Evolutionary conservation across 257 asterid genomes (phyloP).

Genomic region (Capsicum rhomboideum): DNA sequence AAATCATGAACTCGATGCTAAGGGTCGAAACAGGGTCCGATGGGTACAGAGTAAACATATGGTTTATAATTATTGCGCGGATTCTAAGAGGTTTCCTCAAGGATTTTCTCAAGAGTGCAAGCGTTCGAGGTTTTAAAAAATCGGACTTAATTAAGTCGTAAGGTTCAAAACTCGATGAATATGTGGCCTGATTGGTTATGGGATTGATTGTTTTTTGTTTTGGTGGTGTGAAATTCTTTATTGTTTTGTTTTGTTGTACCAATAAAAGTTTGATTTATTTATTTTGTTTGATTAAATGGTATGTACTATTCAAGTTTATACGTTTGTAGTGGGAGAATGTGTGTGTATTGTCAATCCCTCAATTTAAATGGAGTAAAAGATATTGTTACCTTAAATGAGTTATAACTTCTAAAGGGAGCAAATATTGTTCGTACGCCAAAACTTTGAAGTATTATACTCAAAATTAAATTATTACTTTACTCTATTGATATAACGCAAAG

Average conservation of each 20-base stretch:
- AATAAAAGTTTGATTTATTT: background rate
- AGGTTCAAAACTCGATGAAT: background rate
- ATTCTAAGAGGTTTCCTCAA: constrained; percentile 25
- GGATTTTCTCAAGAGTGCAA: constrained; percentile 39
- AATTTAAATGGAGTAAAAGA: background rate
- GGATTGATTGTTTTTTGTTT: background rate
- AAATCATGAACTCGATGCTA: constrained; percentile 34
- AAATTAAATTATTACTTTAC: no score
- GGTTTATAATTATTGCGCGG: constrained; percentile 40
- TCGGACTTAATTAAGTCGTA: background rate
- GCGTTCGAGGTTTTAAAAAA: constrained; percentile 21
- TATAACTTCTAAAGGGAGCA: background rate
- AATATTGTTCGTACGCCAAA: background rate
- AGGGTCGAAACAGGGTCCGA: constrained; percentile 24
- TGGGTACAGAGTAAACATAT: constrained; percentile 29
- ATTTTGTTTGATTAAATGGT: background rate
- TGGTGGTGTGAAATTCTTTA: background rate
- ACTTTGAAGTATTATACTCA: background rate
- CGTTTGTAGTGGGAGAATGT: background rate
- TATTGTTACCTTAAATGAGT: background rate
- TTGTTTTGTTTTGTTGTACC: background rate
- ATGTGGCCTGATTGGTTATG: background rate
- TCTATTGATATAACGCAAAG: no score
- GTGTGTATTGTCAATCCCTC: background rate
- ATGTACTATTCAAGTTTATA: background rate